Base-by-base conservation (phyloP, 2,329 filamentous ascomycete genomes). In the Zasmidium cellare region DNA sequence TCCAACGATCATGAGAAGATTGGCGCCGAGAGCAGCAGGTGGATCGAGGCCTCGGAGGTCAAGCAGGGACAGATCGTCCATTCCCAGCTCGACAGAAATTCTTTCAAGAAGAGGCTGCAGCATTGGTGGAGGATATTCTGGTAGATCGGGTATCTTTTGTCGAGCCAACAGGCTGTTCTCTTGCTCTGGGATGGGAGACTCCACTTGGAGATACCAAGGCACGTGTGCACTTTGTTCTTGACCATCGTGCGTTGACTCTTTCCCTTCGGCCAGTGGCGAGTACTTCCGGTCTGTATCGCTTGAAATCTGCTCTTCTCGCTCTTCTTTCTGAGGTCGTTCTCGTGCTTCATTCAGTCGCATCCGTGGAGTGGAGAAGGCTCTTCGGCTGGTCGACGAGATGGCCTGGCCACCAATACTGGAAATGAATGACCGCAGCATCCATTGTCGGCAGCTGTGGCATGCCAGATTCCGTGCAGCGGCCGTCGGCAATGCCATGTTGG, bases 1-100 rank as follows among this genome's bases (percentile, higher is more conserved):
- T 44, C 89, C 92, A 63, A 99, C 86, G 25, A 99, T 77, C 94
- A 97, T 97, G 54, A 99, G 82, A 24, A 97, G 82, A 67, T 93
- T 92, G 1, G 90, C 85, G 1, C 94, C 94, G 1, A 99, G 82
- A 0, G 92, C 92, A 0, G 93, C 87, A 0, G 92, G 90, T 0
- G 92, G 92, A 67, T 97, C 90, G 51, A 97, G 81, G 38, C 84
- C 78, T 56, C 94, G 90, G 28, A 99, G 80, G 70, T 99, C 94
- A 49, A 96, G 80, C 5, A 99, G 76, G 1, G 82, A 82, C 48
- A 99, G 79, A 56, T 92, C 84, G 71, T 97, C 91, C 44, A 99
- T 79, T 35, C 94, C 94, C 65, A 96, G 85, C 25, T 96, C 90
- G 59, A 92, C 84, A 6, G 90, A 92, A 1, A 91, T 81, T 70